Evolutionary conservation across 371 early-diverging fungal species (phyloP).

Genomic region (Apophysomyces elegans): DNA sequence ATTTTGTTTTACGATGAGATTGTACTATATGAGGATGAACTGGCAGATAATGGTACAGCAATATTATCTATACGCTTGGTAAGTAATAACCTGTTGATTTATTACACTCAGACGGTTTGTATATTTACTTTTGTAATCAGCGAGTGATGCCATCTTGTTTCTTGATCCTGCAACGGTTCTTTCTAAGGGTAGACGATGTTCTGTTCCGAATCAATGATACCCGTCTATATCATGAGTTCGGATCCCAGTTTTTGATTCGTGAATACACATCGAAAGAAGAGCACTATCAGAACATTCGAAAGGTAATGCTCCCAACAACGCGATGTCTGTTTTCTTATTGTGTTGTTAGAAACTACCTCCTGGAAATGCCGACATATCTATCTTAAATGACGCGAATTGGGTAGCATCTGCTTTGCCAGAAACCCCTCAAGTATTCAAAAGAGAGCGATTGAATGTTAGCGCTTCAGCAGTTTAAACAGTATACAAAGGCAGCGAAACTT

Average conservation of each 20-base stretch:
- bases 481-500: too few relatives aligned
- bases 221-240: constrained; percentile 87
- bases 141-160: constrained; percentile 94
- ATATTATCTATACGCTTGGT: constrained; percentile 82
- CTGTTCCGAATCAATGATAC: constrained; percentile 88
- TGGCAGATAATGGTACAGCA: constrained; percentile 94
- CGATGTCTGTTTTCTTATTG: neutral
- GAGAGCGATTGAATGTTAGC: neutral
- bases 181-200: constrained; percentile 93
- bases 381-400: constrained; percentile 79
- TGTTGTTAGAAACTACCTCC: constrained; percentile 20
- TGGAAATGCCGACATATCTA: constrained; percentile 64
- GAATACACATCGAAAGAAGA: constrained; percentile 76
- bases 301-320: constrained; percentile 37
- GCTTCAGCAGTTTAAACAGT: too few relatives aligned
- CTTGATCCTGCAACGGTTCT: constrained; percentile 85
- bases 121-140: constrained; percentile 32
- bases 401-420: constrained; percentile 59
- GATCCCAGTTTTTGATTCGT: constrained; percentile 60
- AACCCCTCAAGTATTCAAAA: constrained; percentile 10
- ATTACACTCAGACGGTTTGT: too few relatives aligned
- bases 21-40: constrained; percentile 93
- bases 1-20: constrained; percentile 92
- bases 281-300: constrained; percentile 58
- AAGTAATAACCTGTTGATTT: constrained; percentile 20